phyloP scores from a whole-genome alignment of 257 asterid species.

The Ajuga chamaepitys region DNA sequence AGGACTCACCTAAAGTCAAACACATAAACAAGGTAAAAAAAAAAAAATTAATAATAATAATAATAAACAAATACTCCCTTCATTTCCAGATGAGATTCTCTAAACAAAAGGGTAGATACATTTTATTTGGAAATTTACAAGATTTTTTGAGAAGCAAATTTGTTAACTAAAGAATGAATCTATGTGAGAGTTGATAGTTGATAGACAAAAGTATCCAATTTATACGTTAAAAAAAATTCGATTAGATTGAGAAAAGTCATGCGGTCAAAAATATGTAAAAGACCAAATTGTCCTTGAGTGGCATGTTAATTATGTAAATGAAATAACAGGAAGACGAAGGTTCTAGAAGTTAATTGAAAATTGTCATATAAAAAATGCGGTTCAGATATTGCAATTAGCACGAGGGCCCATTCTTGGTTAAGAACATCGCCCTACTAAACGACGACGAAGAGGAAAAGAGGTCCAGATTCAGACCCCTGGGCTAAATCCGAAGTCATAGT shows the following conservation, averaged over 20 bases:
- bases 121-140: too few relatives aligned
- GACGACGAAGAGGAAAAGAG: neutral
- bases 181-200: too few relatives aligned
- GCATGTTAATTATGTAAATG: neutral
- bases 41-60: too few relatives aligned
- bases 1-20: too few relatives aligned
- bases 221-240: too few relatives aligned
- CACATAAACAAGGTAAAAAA: too few relatives aligned
- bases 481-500: conserved; percentile 6
- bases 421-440: neutral
- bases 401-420: conserved; percentile 7
- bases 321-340: neutral
- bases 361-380: neutral
- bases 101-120: too few relatives aligned
- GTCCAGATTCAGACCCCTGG: conserved; percentile 23
- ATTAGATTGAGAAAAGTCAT: neutral
- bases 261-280: neutral
- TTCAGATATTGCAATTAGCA: conserved; percentile 7
- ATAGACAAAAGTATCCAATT: too few relatives aligned
- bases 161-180: too few relatives aligned
- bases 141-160: too few relatives aligned
- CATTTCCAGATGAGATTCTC: too few relatives aligned
- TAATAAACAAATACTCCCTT: too few relatives aligned
- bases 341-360: neutral
- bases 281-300: neutral